These are phyloP conservation scores for Pulveroboletus sp. DNA, from an alignment of 768 basidiomycete species.

Conservation along the genomic window DNA sequence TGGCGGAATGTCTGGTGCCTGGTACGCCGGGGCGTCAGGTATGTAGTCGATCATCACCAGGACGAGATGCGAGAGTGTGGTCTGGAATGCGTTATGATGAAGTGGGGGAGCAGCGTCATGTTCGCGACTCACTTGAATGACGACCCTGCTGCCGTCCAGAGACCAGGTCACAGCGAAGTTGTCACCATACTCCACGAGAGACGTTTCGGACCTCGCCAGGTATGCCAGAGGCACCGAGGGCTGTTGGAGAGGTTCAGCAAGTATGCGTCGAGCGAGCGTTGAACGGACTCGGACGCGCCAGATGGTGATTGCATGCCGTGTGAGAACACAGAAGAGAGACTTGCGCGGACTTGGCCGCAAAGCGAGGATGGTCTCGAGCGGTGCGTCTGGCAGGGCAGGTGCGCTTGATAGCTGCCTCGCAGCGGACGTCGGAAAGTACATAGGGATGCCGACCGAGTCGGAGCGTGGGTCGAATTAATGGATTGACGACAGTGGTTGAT, in stretches of 20 bases:
- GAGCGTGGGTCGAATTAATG: background rate
- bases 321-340: slow-evolving; percentile 73
- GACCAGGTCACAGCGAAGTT: slow-evolving; percentile 78
- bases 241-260: slow-evolving; percentile 34
- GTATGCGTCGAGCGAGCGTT: background rate
- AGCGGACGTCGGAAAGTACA: slow-evolving; percentile 86
- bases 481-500: background rate
- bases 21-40: slow-evolving; percentile 52
- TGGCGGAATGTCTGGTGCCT: slow-evolving; percentile 43
- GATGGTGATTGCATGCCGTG: slow-evolving; percentile 65
- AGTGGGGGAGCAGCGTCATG: background rate
- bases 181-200: slow-evolving; percentile 79
- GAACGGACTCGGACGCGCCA: slow-evolving; percentile 77
- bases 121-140: slow-evolving; percentile 61
- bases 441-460: slow-evolving; percentile 27
- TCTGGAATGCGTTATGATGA: slow-evolving; percentile 42
- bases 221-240: slow-evolving; percentile 69
- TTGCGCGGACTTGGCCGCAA: slow-evolving; percentile 66
- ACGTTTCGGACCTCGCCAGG: slow-evolving; percentile 71
- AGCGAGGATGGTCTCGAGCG: slow-evolving; percentile 53
- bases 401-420: slow-evolving; percentile 68
- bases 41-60: slow-evolving; percentile 62
- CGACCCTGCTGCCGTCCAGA: slow-evolving; percentile 72
- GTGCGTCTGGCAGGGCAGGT: slow-evolving; percentile 63
- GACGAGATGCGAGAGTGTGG: slow-evolving; percentile 74